These are phyloP conservation scores for Eimeria sp. DNA, from an alignment of 169 alveolate species.

Conservation along the genomic window DNA sequence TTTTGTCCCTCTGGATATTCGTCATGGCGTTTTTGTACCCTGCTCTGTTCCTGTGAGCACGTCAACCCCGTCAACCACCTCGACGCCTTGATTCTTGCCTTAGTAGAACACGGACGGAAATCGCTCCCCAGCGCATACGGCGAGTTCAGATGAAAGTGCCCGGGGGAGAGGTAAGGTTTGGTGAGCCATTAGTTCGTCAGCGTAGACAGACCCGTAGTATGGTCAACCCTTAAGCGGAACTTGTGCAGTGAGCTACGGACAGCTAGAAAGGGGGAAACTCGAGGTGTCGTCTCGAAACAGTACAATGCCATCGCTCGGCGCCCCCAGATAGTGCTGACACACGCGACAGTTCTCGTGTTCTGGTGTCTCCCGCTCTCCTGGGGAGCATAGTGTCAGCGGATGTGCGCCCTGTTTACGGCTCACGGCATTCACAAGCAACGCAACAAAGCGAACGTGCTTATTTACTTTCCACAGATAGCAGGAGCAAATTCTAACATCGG, in stretches of 20 bases:
- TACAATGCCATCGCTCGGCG: neutral
- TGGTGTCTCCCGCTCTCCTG: neutral
- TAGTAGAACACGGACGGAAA: neutral
- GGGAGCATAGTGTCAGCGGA: neutral
- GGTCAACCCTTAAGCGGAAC: neutral
- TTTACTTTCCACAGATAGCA: neutral
- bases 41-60: constrained; percentile 54
- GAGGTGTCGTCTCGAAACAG: neutral
- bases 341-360: constrained; percentile 33
- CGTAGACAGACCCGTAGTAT: neutral
- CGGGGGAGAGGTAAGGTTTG: neutral
- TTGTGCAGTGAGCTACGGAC: neutral
- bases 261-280: neutral
- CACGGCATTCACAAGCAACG: neutral
- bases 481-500: too few relatives aligned
- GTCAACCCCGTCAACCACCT: neutral
- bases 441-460: neutral
- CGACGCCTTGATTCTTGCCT: neutral
- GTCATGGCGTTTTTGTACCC: constrained; percentile 83
- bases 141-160: neutral
- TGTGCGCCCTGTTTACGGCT: neutral
- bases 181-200: neutral
- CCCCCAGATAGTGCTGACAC: neutral
- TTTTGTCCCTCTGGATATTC: constrained; percentile 75
- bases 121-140: neutral